Conservation (phyloP, 106 monocot genomes). For the Allium cepa region DNA sequence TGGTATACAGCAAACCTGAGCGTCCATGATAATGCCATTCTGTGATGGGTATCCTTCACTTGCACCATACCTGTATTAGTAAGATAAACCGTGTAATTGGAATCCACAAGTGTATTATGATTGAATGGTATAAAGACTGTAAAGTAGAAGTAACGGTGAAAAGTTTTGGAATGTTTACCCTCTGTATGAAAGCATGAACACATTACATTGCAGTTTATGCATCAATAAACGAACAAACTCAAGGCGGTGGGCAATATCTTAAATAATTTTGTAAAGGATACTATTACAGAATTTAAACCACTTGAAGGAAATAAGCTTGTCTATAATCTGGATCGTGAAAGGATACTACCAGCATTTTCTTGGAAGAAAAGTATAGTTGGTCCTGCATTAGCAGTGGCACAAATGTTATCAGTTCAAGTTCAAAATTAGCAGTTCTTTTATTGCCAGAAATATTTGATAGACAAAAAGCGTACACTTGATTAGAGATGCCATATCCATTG, state of each 20-base stretch:
- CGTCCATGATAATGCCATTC: conserved; percentile 84
- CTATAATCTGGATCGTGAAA: background rate
- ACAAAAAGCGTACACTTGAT: background rate
- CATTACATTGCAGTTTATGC: conserved; percentile 84
- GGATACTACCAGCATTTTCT: conserved; percentile 99
- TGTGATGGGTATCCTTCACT: conserved; percentile 96
- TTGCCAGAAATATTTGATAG: background rate
- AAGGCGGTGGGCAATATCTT: conserved; percentile 98
- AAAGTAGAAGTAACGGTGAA: too few relatives aligned
- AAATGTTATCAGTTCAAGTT: too few relatives aligned
- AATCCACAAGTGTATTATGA: background rate
- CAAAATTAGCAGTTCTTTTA: too few relatives aligned
- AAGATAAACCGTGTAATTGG: background rate
- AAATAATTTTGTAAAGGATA: conserved; percentile 23
- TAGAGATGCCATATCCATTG: background rate
- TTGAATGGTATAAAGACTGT: too few relatives aligned
- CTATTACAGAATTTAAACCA: too few relatives aligned
- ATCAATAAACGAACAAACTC: conserved; percentile 82
- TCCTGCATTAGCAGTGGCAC: conserved; percentile 43
- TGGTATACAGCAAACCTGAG: conserved; percentile 62
- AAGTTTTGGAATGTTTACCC: conserved; percentile 36
- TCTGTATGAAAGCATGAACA: conserved; percentile 97
- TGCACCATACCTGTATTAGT: conserved; percentile 64
- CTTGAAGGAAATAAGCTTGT: too few relatives aligned
- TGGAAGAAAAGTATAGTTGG: conserved; percentile 96